These are phyloP conservation scores for Schizochytrium sp. DNA, from an alignment of 108 stramenopile species.

Conservation along the genomic window DNA sequence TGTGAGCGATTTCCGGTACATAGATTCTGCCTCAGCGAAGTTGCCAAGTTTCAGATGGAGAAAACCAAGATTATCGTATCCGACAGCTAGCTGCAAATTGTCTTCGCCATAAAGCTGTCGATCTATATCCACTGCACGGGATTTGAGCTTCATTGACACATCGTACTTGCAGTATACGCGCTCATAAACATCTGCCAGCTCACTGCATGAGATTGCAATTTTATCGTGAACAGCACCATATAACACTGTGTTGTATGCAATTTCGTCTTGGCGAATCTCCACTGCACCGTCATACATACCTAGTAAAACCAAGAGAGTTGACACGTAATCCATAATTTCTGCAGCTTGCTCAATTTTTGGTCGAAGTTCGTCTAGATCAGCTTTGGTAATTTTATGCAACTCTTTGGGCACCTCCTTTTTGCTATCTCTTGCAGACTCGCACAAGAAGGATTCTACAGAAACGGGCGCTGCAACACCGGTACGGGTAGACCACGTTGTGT, in stretches of 20 bases:
- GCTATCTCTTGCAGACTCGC: neutral
- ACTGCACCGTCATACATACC: slow-evolving; percentile 47
- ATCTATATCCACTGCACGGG: slow-evolving; percentile 26
- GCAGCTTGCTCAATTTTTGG: neutral
- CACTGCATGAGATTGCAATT: slow-evolving; percentile 50
- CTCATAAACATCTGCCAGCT: slow-evolving; percentile 58
- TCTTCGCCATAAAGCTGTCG: slow-evolving; percentile 32
- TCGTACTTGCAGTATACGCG: slow-evolving; percentile 59
- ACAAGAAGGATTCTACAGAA: neutral
- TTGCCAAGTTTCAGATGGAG: neutral
- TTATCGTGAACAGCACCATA: slow-evolving; percentile 52
- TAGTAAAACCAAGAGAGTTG: neutral
- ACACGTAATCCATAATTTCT: slow-evolving; percentile 14
- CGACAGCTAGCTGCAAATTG: slow-evolving; percentile 29
- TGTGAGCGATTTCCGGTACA: slow-evolving; percentile 29
- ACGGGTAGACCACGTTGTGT: neutral
- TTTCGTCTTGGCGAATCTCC: slow-evolving; percentile 32
- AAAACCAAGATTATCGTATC: slow-evolving; percentile 40
- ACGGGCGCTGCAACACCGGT: neutral
- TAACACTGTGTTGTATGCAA: slow-evolving; percentile 21
- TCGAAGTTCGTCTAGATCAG: neutral
- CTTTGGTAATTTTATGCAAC: neutral
- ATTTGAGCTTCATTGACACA: slow-evolving; percentile 42
- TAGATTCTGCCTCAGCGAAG: slow-evolving; percentile 30
- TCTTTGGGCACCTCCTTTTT: slow-evolving; percentile 29